Evolutionary conservation across 2,329 filamentous ascomycete species (phyloP).

Genomic region (Fusarium odoratissimum): DNA sequence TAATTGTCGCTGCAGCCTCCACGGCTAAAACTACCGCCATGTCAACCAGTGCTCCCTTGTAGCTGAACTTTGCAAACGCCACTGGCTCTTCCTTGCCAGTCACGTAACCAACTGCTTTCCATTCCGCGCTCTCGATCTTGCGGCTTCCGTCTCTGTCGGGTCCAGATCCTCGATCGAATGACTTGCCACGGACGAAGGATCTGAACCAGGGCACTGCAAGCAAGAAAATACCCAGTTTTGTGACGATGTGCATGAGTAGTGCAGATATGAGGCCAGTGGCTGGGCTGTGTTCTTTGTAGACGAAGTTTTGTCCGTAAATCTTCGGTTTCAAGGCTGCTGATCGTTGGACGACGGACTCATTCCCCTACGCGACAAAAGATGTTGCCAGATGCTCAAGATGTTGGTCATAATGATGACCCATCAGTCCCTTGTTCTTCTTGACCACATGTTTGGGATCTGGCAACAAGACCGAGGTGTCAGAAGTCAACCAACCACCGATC

Average conservation of each 20-base stretch:
- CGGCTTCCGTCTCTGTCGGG: not conserved
- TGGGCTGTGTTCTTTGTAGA: not conserved
- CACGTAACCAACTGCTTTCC: not conserved
- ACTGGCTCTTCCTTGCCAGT: not conserved
- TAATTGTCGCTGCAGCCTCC: not conserved
- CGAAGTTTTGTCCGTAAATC: not conserved
- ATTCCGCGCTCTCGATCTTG: not conserved
- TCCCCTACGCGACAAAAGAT: not conserved
- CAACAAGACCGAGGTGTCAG: not conserved
- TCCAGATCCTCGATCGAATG: not conserved
- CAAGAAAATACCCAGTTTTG: not conserved
- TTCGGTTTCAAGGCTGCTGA: not conserved
- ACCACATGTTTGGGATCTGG: not conserved
- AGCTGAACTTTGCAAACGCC: not conserved
- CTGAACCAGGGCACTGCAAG: not conserved
- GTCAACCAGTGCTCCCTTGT: not conserved
- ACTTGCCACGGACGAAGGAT: not conserved
- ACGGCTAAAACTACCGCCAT: conserved; percentile 3
- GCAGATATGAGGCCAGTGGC: not conserved
- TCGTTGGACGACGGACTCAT: not conserved
- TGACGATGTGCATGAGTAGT: not conserved
- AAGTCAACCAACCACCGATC: not conserved
- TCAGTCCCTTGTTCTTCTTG: not conserved
- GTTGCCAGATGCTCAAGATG: not conserved
- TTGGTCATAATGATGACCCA: not conserved